These are phyloP conservation scores for Solanum bulbocastanum DNA, from an alignment of 257 asterid genomes.

Conservation along the genomic window DNA sequence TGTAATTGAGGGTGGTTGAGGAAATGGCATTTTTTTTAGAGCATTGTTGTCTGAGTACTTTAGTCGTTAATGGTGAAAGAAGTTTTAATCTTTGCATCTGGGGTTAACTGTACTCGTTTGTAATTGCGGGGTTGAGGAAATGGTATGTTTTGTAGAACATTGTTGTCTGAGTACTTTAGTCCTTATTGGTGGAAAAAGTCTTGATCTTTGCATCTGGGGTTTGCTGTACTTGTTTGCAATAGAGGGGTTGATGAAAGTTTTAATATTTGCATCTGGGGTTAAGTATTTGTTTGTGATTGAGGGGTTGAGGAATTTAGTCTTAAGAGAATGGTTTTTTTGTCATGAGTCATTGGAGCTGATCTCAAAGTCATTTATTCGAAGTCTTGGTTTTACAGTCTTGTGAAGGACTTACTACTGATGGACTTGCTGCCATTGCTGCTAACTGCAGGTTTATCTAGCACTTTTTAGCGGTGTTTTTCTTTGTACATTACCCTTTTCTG, in stretches of 20 bases:
- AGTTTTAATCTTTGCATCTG: not conserved
- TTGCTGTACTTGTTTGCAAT: not conserved
- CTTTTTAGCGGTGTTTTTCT: not conserved
- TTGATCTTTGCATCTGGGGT: not conserved
- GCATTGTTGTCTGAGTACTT: too few relatives aligned
- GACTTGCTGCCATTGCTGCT: slow-evolving; percentile 56
- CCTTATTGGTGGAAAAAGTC: not conserved
- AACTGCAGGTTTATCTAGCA: slow-evolving; percentile 40
- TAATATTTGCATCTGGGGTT: not conserved
- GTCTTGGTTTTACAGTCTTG: slow-evolving; percentile 44
- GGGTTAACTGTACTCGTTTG: not conserved
- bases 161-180: not conserved
- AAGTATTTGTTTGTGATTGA: not conserved
- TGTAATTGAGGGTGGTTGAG: not conserved
- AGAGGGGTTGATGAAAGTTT: not conserved
- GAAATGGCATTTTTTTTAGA: not conserved
- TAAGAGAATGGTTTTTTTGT: slow-evolving; percentile 72
- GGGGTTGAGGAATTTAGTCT: slow-evolving; percentile 26
- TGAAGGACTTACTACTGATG: slow-evolving; percentile 56
- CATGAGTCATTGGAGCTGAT: slow-evolving; percentile 59
- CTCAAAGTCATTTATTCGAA: slow-evolving; percentile 42
- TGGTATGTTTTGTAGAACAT: not conserved
- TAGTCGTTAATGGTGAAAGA: too few relatives aligned
- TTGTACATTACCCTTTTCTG: not conserved
- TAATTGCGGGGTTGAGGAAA: not conserved